Conservation (phyloP, 2,329 filamentous ascomycete genomes). For the Scedosporium apiospermum region DNA sequence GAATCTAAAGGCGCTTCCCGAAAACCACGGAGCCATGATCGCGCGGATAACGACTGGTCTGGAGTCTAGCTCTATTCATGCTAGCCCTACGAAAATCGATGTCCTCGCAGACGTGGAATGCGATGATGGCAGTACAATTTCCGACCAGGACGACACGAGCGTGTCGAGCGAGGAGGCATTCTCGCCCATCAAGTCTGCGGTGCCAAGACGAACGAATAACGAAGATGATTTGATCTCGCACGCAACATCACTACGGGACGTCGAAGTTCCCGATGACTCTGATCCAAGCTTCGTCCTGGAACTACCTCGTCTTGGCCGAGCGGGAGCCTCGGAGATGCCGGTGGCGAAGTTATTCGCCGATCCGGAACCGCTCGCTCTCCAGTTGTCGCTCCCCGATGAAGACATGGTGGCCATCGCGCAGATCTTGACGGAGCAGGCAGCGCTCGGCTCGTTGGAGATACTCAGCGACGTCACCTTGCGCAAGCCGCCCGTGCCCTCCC, state of each 20-base stretch:
- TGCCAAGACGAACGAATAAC: constrained; percentile 22
- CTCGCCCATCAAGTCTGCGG: constrained; percentile 38
- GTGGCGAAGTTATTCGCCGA: constrained; percentile 49
- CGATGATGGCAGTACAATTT: constrained; percentile 41
- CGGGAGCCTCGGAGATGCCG: constrained; percentile 38
- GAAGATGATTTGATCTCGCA: constrained; percentile 42
- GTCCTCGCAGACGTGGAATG: constrained; percentile 27
- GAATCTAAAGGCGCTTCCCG: constrained; percentile 18
- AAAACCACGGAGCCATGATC: constrained; percentile 21
- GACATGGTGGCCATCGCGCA: constrained; percentile 60
- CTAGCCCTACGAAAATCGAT: constrained; percentile 29
- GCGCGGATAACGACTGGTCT: constrained; percentile 25
- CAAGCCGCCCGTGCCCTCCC: neutral
- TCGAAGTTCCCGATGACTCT: constrained; percentile 34
- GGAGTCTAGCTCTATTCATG: constrained; percentile 23
- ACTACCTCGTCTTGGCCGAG: constrained; percentile 36
- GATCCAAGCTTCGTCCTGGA: constrained; percentile 39
- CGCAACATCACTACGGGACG: constrained; percentile 39
- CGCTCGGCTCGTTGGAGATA: constrained; percentile 37
- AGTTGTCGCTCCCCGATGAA: constrained; percentile 40
- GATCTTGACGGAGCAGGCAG: constrained; percentile 61
- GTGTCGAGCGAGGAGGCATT: constrained; percentile 38
- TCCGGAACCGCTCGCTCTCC: constrained; percentile 41
- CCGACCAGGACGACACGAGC: constrained; percentile 47
- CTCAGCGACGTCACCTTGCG: constrained; percentile 11